Conservation (phyloP, 2,329 filamentous ascomycete species). For the Hymenoscyphus scutula region DNA sequence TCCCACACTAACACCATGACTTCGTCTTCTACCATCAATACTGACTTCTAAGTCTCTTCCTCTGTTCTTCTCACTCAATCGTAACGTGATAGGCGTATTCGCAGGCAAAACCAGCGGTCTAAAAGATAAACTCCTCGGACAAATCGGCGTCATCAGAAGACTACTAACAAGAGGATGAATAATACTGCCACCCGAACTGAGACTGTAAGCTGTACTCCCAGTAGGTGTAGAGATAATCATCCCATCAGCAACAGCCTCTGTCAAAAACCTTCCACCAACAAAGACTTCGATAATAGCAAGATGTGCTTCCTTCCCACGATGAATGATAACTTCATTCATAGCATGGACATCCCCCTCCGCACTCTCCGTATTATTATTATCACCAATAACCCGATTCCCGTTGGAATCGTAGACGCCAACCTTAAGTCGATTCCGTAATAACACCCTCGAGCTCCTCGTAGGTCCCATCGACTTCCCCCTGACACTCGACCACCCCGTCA, state of each 20-base stretch:
- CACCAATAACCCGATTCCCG: constrained; percentile 55
- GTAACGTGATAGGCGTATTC: constrained; percentile 78
- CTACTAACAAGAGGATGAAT: constrained; percentile 90
- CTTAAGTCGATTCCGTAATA: constrained; percentile 82
- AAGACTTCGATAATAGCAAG: constrained; percentile 89
- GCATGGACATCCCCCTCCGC: constrained; percentile 52
- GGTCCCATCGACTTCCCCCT: constrained; percentile 79
- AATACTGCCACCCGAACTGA: constrained; percentile 90
- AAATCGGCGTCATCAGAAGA: constrained; percentile 89
- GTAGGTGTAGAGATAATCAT: constrained; percentile 94
- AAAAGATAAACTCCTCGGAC: constrained; percentile 87
- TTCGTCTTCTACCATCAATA: constrained; percentile 69
- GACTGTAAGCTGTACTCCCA: constrained; percentile 89
- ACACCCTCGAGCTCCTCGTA: constrained; percentile 71
- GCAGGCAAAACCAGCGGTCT: constrained; percentile 85
- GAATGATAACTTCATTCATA: constrained; percentile 93
- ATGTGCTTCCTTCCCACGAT: constrained; percentile 86
- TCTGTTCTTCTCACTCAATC: constrained; percentile 76
- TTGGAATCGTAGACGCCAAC: constrained; percentile 77
- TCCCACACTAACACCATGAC: constrained; percentile 65
- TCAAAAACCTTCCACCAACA: constrained; percentile 84
- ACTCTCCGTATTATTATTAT: constrained; percentile 35
- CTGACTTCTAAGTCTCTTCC: constrained; percentile 75
- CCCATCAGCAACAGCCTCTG: constrained; percentile 90
- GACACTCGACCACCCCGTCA: constrained; percentile 66